Base-by-base conservation (phyloP, 768 basidiomycete species). In the Thelephora ganbajun region DNA sequence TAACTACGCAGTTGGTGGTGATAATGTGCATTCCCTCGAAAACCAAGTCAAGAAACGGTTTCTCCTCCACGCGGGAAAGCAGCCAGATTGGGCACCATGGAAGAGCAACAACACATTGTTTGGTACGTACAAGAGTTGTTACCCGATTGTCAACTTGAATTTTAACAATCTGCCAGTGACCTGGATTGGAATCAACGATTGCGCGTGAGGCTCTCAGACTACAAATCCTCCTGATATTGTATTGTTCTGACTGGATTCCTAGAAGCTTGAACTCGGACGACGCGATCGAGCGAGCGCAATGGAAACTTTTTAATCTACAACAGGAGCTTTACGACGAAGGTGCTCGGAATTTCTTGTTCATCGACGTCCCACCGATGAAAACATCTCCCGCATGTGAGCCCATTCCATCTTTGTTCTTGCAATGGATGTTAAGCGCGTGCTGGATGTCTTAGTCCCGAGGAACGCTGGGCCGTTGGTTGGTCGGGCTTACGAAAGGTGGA, bases 111-210 rank as follows among this genome's bases (percentile, higher is more conserved):
- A 61, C 41, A 47, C 60, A 6, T 51, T 63, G n/a, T 62, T 61
- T 42, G 47, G 62, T 61, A 45, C 46, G 50, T n/a, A 2, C 26
- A 9, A 37, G 37, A 3, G 14, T 16, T 18, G 19, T 26, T 44
- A 16, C 34, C 14, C 35, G 30, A 30, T 34, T 37, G 44, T 23
- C 20, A 35, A 49, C 30, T 9, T 23, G 2, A 36, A n/a, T 35
- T 13, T n/a, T 33, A 30, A 30, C 26, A 16, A 12, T 12, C 41
- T 43, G 33, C 44, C 48, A 80, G 78, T 77, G 5, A 77, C 73
- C 2, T 81, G 77, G 76, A 64, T 79, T 43, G 80, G 80, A 2
- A 80, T 81, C 48, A 83, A 83, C 49, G 80, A 81, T 60, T 72
- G 73, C 66, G 73, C 67, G 74, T 76, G 57, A 44, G 69, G 26